Base-by-base conservation (phyloP, 2,329 filamentous ascomycete genomes). In the Paecilomyces sp. region DNA sequence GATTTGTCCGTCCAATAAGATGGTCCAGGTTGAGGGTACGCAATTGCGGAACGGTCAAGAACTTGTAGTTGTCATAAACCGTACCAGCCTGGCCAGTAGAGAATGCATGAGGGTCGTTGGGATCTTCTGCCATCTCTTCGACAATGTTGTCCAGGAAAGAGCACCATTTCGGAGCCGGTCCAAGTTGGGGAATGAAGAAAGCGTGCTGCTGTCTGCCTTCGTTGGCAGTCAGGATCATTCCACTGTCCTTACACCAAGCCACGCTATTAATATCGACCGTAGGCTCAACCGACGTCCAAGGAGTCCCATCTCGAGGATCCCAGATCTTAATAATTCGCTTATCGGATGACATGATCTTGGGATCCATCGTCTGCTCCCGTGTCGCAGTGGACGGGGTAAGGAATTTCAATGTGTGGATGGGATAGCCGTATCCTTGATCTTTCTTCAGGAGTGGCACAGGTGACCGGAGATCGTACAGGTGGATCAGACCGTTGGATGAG, bases 1-100 rank as follows among this genome's bases (percentile, higher is more conserved):
- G 79, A 70, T 90, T 94, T 30, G 92, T 96, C 67, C 91, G 92
- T 65, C 93, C 93, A 60, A 99, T 84, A 55, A 99, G 81, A 72
- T 97, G 93, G 57, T 90, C 88, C 70, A 99, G 76, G 72, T 91
- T 95, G 65, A 99, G 84, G 36, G 88, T 85, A 67, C 90, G 89
- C 57, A 99, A 82, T 74, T 99, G 92, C 52, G 90, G 86, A 62
- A 91, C 75, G 1, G 93, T 96, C 71, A 99, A 81, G 84, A 99
- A 99, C 77, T 97, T 99, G 85, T 93, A 97, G 77, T 99, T 97
- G 77, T 99, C 94, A 80, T 99, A 99, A 9, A 94, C 91, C 67
- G 94, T 88, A 77, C 86, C 78, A 75, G 83, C 70, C 58, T 79
- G 74, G 31, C 73, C 69, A 28, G 70, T 68, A 58, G 68, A 74